Conservation (phyloP, 1,139 yeast species). For the Nakaseomyces delphensis region DNA sequence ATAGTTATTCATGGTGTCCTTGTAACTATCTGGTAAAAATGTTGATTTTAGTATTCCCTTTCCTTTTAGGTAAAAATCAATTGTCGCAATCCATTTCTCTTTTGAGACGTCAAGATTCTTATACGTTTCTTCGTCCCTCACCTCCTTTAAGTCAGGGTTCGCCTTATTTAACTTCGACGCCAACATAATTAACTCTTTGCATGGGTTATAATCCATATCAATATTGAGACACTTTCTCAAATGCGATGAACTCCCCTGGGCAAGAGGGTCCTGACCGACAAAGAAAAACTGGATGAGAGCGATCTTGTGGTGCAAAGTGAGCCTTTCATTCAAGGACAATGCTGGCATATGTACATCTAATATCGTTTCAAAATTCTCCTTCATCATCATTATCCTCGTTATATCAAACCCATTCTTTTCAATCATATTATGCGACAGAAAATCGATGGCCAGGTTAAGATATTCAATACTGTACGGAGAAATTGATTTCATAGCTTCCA, state of each 20-base stretch:
- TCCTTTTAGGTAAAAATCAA: constrained; percentile 19
- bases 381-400: constrained; percentile 12
- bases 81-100: constrained; percentile 18
- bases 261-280: constrained; percentile 20
- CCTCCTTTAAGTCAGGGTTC: constrained; percentile 19
- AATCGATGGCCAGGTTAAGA: constrained; percentile 14
- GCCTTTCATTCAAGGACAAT: constrained; percentile 18
- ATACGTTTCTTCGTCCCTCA: constrained; percentile 24
- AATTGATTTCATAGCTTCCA: constrained; percentile 6
- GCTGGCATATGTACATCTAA: constrained; percentile 20
- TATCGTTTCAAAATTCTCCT: constrained; percentile 17
- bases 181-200: constrained; percentile 22
- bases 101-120: constrained; percentile 7
- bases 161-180: constrained; percentile 22
- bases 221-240: constrained; percentile 26
- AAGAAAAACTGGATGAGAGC: constrained; percentile 24
- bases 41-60: constrained; percentile 9
- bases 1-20: constrained; percentile 16
- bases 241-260: constrained; percentile 11
- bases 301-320: constrained; percentile 17
- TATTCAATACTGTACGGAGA: constrained; percentile 11
- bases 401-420: constrained; percentile 12
- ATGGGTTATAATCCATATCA: constrained; percentile 29
- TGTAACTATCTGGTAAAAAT: constrained; percentile 6
- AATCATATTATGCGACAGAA: constrained; percentile 11